These are phyloP conservation scores for Trichoderma oligosporum DNA, from an alignment of 2,329 filamentous ascomycete genomes.

Conservation along the genomic window DNA sequence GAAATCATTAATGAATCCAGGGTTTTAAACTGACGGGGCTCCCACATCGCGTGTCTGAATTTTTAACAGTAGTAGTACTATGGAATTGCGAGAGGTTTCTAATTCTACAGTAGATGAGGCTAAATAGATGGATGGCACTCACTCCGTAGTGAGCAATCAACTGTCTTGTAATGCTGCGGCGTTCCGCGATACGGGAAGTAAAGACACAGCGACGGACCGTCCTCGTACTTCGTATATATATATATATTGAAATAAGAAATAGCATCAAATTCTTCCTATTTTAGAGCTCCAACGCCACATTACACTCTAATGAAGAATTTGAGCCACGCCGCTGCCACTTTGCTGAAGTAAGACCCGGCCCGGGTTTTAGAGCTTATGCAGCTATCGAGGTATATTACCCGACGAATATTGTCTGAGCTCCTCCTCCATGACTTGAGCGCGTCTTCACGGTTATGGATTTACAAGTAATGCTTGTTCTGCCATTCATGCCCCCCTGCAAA, in stretches of 20 bases:
- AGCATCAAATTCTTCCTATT: not conserved
- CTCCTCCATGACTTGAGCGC: constrained; percentile 3
- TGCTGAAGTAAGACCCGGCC: not conserved
- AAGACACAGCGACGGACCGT: constrained; percentile 7
- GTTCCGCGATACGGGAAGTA: constrained; percentile 10
- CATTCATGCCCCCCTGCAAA: constrained; percentile 1
- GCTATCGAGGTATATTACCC: not conserved
- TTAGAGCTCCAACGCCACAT: not conserved
- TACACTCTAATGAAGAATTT: not conserved
- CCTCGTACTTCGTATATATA: not conserved
- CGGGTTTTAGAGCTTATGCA: not conserved
- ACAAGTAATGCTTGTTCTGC: not conserved
- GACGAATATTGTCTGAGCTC: not conserved
- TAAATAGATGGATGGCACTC: not conserved
- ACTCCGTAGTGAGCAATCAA: not conserved
- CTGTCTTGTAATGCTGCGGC: constrained; percentile 11
- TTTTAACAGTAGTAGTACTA: no score
- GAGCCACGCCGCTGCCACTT: not conserved
- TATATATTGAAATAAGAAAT: not conserved
- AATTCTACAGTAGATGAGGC: no score
- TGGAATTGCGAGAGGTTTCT: no score
- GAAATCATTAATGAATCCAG: no score
- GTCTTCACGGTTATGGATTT: not conserved
- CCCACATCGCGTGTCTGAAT: no score
- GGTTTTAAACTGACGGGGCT: no score